Percentiles rank a stretch among this genome's conserved stretches.
These are phyloP conservation scores for Ophiognomonia clavigignenti-juglandacearum DNA, from an alignment of 2,329 filamentous ascomycete genomes.

Conservation along the genomic window DNA sequence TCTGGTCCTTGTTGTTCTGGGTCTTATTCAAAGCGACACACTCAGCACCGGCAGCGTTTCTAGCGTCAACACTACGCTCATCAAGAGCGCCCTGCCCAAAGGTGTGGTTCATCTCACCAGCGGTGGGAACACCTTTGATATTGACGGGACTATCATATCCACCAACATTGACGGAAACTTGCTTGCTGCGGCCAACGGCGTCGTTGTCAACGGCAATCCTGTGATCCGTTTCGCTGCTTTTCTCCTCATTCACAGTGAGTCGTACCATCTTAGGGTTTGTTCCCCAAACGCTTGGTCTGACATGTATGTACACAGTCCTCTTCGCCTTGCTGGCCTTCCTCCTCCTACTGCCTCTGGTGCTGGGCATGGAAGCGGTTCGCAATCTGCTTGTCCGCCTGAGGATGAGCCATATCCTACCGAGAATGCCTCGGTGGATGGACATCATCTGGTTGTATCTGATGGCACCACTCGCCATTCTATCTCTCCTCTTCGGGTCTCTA, in stretches of 20 bases:
- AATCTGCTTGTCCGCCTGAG: conserved; percentile 23
- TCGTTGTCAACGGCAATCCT: conserved; percentile 19
- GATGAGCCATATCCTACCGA: conserved; percentile 19
- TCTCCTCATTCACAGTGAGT: conserved; percentile 23
- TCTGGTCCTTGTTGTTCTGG: conserved; percentile 22
- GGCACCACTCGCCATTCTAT: conserved; percentile 20
- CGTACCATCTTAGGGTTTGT: background rate
- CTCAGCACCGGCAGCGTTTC: background rate
- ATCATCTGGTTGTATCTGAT: conserved; percentile 24
- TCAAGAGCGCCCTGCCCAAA: conserved; percentile 23
- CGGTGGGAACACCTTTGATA: conserved; percentile 22
- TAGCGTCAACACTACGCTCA: conserved; percentile 6
- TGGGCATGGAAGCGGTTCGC: conserved; percentile 23
- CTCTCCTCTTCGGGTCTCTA: conserved; percentile 25
- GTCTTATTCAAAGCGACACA: conserved; percentile 19
- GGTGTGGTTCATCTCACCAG: conserved; percentile 23
- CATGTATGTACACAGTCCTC: too few relatives aligned
- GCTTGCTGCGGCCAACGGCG: conserved; percentile 8
- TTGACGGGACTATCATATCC: conserved; percentile 21
- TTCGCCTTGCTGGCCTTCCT: conserved; percentile 22
- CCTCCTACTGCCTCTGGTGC: conserved; percentile 22
- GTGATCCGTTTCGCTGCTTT: conserved; percentile 19
- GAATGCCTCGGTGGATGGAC: conserved; percentile 20
- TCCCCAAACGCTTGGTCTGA: background rate
- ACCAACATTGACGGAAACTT: conserved; percentile 18